Evolutionary conservation across 2,329 filamentous ascomycete genomes (phyloP), one percentile per base, ranked within the genome.

Genomic region (Myriosclerotinia duriaeana): DNA sequence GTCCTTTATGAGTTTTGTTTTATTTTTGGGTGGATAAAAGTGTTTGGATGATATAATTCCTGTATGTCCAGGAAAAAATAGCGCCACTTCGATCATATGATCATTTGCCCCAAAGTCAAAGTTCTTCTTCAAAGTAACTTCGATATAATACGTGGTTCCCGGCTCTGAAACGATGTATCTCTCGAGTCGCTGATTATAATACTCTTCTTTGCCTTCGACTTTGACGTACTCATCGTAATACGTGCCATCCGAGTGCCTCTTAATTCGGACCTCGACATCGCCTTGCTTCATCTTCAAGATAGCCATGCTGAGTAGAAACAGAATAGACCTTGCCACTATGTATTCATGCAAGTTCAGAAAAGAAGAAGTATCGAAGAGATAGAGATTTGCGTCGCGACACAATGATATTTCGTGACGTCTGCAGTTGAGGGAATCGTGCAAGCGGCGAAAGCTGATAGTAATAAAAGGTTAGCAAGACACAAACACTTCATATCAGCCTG

Each of bases 161-260:
- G 61, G 53, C n/a, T 70, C 67, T 3, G 65, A 9, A 17, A 66
- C 17, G 6, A 70, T 67, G 12, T 68, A 68, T 30, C 64, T 38
- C 7, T 34, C 20, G 61, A 52, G 48, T 12, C 48, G 14, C 0
- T 5, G 3, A 12, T 34, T 22, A 30, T 3, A 52, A 38, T 62
- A 17, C 0, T 17, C 38, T 38, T 64, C 30, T 12, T 60, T 59
- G 5, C 15, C 9, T 2, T 61, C 53, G 15, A 61, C 22, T 36
- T 66, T 67, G 44, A 70, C 36, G 38, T 64, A 52, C 22, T 68
- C 68, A 5, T 68, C 53, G 15, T 60, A 64, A 40, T 55, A 67
- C 4, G 58, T 67, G 1, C 36, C 12, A 2, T 60, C 52, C 7
- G 65, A 38, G 30, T 55, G 3, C 36, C 68, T 48, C 22, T 55